Evolutionary conservation across 2,329 filamentous ascomycete species (phyloP), one percentile per base, ranked within the genome.

Genomic region (Penicillium sp.): DNA sequence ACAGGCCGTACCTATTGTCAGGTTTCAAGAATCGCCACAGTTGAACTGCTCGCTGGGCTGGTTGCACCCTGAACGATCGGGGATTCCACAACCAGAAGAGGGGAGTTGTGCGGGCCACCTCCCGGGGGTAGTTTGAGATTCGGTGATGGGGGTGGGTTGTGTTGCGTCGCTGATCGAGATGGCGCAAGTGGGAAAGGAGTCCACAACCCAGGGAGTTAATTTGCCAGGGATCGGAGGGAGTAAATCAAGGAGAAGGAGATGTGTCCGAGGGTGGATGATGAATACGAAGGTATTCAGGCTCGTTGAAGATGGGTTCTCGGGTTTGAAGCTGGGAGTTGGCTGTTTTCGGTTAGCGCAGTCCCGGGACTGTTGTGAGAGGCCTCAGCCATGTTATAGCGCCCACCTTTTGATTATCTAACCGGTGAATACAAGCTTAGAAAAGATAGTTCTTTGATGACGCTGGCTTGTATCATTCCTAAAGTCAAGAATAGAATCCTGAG

Each of bases 1-100:
- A 57, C 58, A 58, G 57, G 49, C 43, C 62, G 51, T 74, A 77
- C 75, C 73, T 75, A 70, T 71, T 70, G 69, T 77, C 70, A 78
- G 69, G 69, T 69, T 70, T 68, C 69, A 67, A 67, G 66, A 68
- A 70, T 73, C 70, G 74, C 73, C 75, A 76, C 74, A 66, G 67
- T 69, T 68, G 66, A 68, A 73, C 67, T 70, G 67, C 60, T 70
- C 66, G 64, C 60, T 69, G 54, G 65, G 61, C 62, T 69, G 63
- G 56, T 64, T 68, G 66, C 63, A 69, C 64, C 66, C 64, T 67
- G 54, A 56, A 56, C 52, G 50, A 67, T 65, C 66, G 65, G 69
- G 50, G 67, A 70, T 66, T 65, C 58, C 64, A 67, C 62, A 64
- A 70, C 64, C 62, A 65, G 64, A 56, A 62, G 61, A 66, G 55